phyloP scores from a whole-genome alignment of 1,284 basidiomycete genomes.

The Gomphus bonarii region DNA sequence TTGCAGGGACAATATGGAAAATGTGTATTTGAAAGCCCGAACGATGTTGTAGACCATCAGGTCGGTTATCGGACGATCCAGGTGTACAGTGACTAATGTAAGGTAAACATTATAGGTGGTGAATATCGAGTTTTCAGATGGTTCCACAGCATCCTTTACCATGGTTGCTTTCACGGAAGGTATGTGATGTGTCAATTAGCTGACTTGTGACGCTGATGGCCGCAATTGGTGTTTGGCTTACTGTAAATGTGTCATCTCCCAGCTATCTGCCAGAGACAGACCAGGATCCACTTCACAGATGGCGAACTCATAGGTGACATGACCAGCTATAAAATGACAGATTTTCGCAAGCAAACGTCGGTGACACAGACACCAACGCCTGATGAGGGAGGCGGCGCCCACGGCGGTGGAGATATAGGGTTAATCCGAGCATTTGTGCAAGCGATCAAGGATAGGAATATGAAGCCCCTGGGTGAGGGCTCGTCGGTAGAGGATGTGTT shows the following conservation, averaged over 20 bases:
- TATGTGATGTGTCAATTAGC: neutral
- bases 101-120: constrained; percentile 39
- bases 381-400: constrained; percentile 46
- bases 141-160: constrained; percentile 70
- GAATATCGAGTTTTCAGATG: constrained; percentile 71
- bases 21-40: constrained; percentile 75
- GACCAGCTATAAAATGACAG: constrained; percentile 62
- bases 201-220: neutral
- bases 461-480: constrained; percentile 39
- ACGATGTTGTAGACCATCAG: constrained; percentile 77
- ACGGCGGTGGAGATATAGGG: constrained; percentile 75
- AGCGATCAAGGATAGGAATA: constrained; percentile 54
- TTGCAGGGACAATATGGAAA: constrained; percentile 65
- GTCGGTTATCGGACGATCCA: constrained; percentile 16
- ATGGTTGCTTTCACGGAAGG: constrained; percentile 62
- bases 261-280: constrained; percentile 64
- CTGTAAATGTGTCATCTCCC: constrained; percentile 16
- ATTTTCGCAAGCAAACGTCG: constrained; percentile 53
- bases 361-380: constrained; percentile 39
- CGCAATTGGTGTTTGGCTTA: constrained; percentile 23
- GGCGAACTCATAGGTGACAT: constrained; percentile 82
- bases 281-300: constrained; percentile 69
- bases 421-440: constrained; percentile 63
- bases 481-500: constrained; percentile 61
- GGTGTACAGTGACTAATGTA: neutral